Evolutionary conservation across 176 grass and related monocot genomes (phyloP).

Genomic region (Hordeum marinum): DNA sequence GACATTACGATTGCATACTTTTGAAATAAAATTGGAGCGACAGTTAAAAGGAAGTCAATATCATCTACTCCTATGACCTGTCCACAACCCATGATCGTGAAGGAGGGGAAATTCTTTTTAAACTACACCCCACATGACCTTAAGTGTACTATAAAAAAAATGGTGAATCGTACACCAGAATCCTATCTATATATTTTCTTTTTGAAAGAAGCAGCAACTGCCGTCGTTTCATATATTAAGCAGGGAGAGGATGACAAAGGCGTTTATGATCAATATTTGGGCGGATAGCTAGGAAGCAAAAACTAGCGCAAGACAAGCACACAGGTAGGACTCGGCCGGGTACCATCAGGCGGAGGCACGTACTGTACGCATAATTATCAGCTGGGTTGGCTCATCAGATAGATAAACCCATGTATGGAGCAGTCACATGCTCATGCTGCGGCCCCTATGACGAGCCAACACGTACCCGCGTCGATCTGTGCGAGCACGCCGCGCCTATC

Average conservation of each 20-base stretch:
- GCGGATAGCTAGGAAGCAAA: background rate
- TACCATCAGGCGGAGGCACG: background rate
- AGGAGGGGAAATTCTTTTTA: background rate
- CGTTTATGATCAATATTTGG: background rate
- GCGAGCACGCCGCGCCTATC: background rate
- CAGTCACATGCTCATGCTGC: background rate
- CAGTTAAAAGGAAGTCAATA: background rate
- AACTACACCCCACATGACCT: background rate
- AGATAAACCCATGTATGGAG: background rate
- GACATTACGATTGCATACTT: background rate
- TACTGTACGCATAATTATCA: background rate
- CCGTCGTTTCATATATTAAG: too few species aligned
- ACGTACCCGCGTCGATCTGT: background rate
- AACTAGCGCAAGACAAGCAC: background rate
- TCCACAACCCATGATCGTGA: background rate
- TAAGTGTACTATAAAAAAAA: background rate
- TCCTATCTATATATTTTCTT: background rate
- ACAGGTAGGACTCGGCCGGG: background rate
- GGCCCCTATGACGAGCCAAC: background rate
- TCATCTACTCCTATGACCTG: background rate
- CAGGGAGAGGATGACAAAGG: too few species aligned
- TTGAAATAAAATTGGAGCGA: background rate
- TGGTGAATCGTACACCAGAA: background rate
- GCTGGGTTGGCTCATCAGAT: background rate
- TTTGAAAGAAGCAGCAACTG: too few species aligned